Percentiles rank a stretch among this genome's conserved stretches.
These are phyloP conservation scores for Wallacemonas collosoma DNA, from an alignment of 208 protist genomes.

Conservation along the genomic window DNA sequence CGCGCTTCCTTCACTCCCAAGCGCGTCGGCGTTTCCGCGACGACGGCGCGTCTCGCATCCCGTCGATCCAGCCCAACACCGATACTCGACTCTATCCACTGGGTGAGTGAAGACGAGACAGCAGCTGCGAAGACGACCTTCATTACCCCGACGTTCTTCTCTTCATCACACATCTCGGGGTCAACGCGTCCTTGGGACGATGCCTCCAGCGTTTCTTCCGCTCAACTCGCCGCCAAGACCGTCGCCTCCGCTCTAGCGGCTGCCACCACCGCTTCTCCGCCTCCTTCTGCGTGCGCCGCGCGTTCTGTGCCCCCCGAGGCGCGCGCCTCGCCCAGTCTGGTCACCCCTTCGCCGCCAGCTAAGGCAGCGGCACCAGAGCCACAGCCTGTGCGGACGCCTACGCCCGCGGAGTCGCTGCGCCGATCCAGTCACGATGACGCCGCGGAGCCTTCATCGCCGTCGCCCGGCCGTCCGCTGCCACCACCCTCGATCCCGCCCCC, in stretches of 20 bases:
- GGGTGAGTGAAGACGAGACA: background rate
- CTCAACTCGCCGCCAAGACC: constrained; percentile 19
- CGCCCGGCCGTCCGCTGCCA: background rate
- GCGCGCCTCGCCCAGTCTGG: background rate
- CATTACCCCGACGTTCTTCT: constrained; percentile 16
- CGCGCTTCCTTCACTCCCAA: too few relatives aligned
- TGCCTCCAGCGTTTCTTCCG: too few relatives aligned
- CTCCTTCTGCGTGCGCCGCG: too few relatives aligned
- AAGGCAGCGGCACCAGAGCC: background rate
- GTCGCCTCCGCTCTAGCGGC: background rate
- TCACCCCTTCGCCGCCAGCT: constrained; percentile 2
- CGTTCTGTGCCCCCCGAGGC: too few relatives aligned
- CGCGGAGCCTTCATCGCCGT: background rate
- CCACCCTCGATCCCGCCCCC: background rate
- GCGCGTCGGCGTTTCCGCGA: too few relatives aligned
- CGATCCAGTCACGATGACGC: too few relatives aligned
- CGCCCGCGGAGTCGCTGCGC: too few relatives aligned
- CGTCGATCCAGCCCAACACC: background rate
- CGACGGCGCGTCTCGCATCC: too few relatives aligned
- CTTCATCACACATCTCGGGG: constrained; percentile 4
- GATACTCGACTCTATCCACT: background rate
- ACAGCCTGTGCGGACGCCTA: background rate
- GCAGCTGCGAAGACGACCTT: background rate
- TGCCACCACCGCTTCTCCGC: background rate
- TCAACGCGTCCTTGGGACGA: too few relatives aligned